These are phyloP conservation scores for Stachybotrys chlorohalonatus DNA, from an alignment of 2,329 filamentous ascomycete genomes.

Conservation along the genomic window DNA sequence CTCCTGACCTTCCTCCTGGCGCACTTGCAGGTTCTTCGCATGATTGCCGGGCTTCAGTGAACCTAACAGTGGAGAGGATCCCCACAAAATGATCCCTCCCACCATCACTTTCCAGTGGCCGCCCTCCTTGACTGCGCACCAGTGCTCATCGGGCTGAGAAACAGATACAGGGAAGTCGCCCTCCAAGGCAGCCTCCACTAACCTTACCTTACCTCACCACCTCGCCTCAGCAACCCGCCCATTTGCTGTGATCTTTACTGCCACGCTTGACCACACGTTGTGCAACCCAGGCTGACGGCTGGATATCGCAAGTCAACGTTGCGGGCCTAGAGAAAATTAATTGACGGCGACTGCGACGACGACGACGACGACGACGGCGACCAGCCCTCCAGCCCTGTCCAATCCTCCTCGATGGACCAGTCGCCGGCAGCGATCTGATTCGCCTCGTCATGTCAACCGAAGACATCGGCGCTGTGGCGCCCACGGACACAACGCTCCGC, in stretches of 20 bases:
- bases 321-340: not conserved
- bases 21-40: not conserved
- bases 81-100: not conserved
- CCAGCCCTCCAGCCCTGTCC: not conserved
- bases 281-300: not conserved
- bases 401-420: constrained; percentile 19
- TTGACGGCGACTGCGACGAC: not conserved
- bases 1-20: not conserved
- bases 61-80: not conserved
- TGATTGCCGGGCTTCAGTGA: not conserved
- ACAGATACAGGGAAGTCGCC: not conserved
- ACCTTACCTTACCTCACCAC: not conserved
- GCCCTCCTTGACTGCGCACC: constrained; percentile 1
- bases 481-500: constrained; percentile 13
- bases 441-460: constrained; percentile 44
- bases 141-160: not conserved
- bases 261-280: not conserved
- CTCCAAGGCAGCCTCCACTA: not conserved
- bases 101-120: constrained; percentile 1
- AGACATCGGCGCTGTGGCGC: constrained; percentile 40
- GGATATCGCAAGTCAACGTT: too few species aligned
- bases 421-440: constrained; percentile 26
- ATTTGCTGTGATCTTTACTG: not conserved
- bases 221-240: not conserved
- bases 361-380: not conserved